These are phyloP conservation scores for Phytophthora citricola DNA, from an alignment of 352 stramenopile species.

Conservation along the genomic window DNA sequence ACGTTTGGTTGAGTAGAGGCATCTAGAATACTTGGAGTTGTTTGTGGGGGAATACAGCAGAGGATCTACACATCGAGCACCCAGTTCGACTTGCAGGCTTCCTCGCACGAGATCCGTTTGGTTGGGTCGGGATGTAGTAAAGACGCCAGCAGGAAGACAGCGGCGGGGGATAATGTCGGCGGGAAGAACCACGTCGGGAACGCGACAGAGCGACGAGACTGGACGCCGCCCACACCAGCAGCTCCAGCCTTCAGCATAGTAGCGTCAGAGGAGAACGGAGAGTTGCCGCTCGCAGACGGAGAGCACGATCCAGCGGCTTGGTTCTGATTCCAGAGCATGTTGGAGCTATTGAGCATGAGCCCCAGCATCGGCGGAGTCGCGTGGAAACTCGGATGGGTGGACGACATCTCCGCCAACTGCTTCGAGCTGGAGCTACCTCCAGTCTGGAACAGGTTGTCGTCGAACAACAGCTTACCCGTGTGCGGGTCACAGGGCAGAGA, in stretches of 20 bases:
- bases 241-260: constrained; percentile 33
- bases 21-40: constrained; percentile 51
- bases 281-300: constrained; percentile 29
- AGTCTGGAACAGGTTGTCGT: constrained; percentile 56
- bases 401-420: constrained; percentile 30
- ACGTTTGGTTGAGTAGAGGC: constrained; percentile 34
- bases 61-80: constrained; percentile 50
- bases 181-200: constrained; percentile 91
- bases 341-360: constrained; percentile 45
- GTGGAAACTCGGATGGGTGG: constrained; percentile 35
- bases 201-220: constrained; percentile 50
- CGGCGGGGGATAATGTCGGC: constrained; percentile 63
- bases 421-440: constrained; percentile 11
- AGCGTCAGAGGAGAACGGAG: constrained; percentile 28
- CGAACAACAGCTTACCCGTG: constrained; percentile 71
- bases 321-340: constrained; percentile 45
- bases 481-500: constrained; percentile 67
- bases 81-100: constrained; percentile 83
- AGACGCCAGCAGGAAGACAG: constrained; percentile 73
- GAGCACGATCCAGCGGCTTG: constrained; percentile 30
- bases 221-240: constrained; percentile 21
- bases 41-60: constrained; percentile 31
- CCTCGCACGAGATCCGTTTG: constrained; percentile 81
- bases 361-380: constrained; percentile 43
- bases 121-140: constrained; percentile 88